phyloP scores from a whole-genome alignment of 768 basidiomycete genomes.

The Sutorius australiensis region DNA sequence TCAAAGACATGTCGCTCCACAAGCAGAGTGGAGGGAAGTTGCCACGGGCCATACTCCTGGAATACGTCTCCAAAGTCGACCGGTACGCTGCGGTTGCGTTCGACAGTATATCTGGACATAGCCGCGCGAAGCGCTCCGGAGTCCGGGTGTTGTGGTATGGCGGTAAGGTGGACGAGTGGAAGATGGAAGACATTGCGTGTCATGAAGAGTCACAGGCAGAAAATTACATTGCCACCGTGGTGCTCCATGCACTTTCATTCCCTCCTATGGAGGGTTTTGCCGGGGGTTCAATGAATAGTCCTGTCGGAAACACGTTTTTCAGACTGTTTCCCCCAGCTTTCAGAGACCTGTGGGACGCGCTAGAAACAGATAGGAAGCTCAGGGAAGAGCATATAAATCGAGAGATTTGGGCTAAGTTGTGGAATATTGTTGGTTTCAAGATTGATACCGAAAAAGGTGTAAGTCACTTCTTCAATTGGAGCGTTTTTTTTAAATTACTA shows the following conservation, averaged over 20 bases:
- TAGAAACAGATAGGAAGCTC: constrained; percentile 61
- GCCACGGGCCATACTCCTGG: constrained; percentile 69
- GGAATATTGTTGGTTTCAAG: constrained; percentile 61
- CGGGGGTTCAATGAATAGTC: constrained; percentile 41
- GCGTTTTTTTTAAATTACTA: neutral
- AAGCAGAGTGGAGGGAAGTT: constrained; percentile 82
- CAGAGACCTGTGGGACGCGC: constrained; percentile 89
- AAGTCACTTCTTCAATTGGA: constrained; percentile 11
- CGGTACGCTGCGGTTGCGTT: constrained; percentile 75
- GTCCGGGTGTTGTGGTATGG: constrained; percentile 74
- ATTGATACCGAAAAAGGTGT: constrained; percentile 43
- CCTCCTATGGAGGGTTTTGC: constrained; percentile 62
- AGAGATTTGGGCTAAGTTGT: constrained; percentile 65
- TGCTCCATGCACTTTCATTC: constrained; percentile 75
- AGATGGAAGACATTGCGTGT: constrained; percentile 85
- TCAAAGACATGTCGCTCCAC: constrained; percentile 75
- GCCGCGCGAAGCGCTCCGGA: constrained; percentile 69
- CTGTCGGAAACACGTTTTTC: constrained; percentile 61
- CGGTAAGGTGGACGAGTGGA: constrained; percentile 58
- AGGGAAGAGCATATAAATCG: constrained; percentile 65
- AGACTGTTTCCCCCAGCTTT: constrained; percentile 76
- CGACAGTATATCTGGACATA: constrained; percentile 57
- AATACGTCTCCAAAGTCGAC: constrained; percentile 65
- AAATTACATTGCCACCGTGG: constrained; percentile 84
- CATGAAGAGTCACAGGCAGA: constrained; percentile 75